A percentile compares a stretch with the other conserved stretches of the same genome.
Evolutionary conservation across 73 alveolate species (phyloP).

Genomic region (Paramecium caudatum): DNA sequence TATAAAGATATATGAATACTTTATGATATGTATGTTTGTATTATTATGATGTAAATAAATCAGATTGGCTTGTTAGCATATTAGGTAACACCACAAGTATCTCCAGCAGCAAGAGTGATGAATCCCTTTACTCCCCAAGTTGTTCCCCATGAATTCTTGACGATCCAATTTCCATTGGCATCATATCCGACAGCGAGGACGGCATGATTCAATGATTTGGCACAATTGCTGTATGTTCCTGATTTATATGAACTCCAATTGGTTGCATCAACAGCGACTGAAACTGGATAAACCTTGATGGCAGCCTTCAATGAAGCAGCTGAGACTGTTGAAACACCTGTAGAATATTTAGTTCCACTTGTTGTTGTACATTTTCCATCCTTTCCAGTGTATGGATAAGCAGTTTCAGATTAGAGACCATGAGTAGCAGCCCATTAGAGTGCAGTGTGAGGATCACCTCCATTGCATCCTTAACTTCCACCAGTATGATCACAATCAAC

Average conservation of each 20-base stretch:
- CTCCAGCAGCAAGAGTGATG: slow-evolving; percentile 77
- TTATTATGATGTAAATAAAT: neutral
- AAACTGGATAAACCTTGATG: slow-evolving; percentile 63
- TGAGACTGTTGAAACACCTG: neutral
- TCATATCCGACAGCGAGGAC: slow-evolving; percentile 86
- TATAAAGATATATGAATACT: slow-evolving; percentile 25
- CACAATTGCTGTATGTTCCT: slow-evolving; percentile 73
- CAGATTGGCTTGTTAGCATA: neutral
- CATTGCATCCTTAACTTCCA: slow-evolving; percentile 85
- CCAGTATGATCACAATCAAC: slow-evolving; percentile 90
- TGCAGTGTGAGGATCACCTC: slow-evolving; percentile 82
- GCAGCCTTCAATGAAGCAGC: slow-evolving; percentile 60
- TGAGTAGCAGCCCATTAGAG: slow-evolving; percentile 68
- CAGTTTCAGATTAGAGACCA: slow-evolving; percentile 29
- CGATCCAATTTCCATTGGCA: slow-evolving; percentile 65
- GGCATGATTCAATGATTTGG: slow-evolving; percentile 80
- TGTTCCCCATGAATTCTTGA: slow-evolving; percentile 85
- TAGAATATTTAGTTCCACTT: neutral
- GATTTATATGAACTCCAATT: slow-evolving; percentile 75
- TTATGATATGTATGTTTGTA: slow-evolving; percentile 24
- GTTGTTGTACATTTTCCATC: slow-evolving; percentile 38
- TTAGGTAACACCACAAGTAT: slow-evolving; percentile 76
- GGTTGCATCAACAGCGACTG: slow-evolving; percentile 79
- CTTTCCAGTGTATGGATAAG: slow-evolving; percentile 23
- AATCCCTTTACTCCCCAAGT: slow-evolving; percentile 82